Evolutionary conservation across 257 asterid genomes (phyloP), one percentile per base, ranked within the genome.

Genomic region (Coffea canephora): DNA sequence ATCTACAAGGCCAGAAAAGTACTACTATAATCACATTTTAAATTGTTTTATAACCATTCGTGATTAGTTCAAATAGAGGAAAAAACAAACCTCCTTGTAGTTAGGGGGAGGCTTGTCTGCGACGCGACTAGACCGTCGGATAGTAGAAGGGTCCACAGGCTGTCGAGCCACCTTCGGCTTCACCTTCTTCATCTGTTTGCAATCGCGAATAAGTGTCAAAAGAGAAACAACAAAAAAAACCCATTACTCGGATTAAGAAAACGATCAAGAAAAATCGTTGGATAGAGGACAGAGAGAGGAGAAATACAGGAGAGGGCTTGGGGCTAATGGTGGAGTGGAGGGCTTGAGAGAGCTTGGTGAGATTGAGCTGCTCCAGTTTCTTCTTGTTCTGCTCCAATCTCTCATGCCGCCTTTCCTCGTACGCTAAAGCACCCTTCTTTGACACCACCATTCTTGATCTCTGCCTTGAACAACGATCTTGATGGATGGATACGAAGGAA

Each of bases 351-450:
- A 91, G 91, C 43, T 39, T 39, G 86, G 79, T 82, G 82, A 93
- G 91, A 68, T 91, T 90, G 52, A 93, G 91, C 27, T 91, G 91
- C 46, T 89, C 94, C 87, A 90, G 87, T 80, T 96, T 88, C 78
- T 81, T 90, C 90, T 88, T 90, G 88, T 93, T 93, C 85, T 91
- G 92, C 82, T 90, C 92, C 64, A 91, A 78, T 81, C 91, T 87
- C 87, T 88, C 87, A 81, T 77, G 85, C 73, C 95, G 85, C 80
- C 76, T 84, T 71, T 80, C 88, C 77, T 93, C 96, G 49, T 93
- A 93, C 6, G 83, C 83, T 25, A 66, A 7, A 25, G 85, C 43
- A 39, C 4, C 86, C 85, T 83, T 80, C 73, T 85, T 85, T 19
- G 89, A 79, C 25, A 81, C 87, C 89, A 89, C 95, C 97, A 90